These are phyloP conservation scores for Casuarina equisetifolia DNA, from an alignment of 306 rosid genomes.

Conservation along the genomic window DNA sequence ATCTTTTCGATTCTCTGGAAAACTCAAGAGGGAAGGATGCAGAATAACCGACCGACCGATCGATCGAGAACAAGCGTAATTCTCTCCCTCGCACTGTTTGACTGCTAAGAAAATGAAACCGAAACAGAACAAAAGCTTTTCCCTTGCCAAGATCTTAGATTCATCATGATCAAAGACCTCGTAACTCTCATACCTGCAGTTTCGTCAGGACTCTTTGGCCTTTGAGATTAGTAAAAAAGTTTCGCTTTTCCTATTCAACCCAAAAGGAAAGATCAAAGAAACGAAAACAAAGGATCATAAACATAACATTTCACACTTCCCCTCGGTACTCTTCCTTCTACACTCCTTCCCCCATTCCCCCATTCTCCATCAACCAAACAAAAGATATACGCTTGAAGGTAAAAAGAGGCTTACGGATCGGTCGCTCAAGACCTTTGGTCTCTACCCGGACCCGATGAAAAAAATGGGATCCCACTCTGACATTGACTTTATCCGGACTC, in stretches of 20 bases:
- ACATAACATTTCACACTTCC: neutral
- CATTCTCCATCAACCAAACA: neutral
- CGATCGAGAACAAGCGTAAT: too few relatives aligned
- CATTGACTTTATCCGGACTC: constrained; percentile 81
- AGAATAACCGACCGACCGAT: too few relatives aligned
- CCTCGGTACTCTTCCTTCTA: neutral
- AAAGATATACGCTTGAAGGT: neutral
- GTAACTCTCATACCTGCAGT: neutral
- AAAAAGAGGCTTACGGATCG: constrained; percentile 46
- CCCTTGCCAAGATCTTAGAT: neutral
- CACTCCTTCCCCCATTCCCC: constrained; percentile 5
- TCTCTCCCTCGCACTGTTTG: too few relatives aligned
- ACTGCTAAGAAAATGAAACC: neutral
- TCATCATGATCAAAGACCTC: neutral
- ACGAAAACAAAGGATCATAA: too few relatives aligned
- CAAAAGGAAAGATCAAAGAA: neutral
- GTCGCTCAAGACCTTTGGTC: too few relatives aligned
- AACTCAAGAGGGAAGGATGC: neutral
- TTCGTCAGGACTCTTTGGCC: neutral
- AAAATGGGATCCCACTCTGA: constrained; percentile 60
- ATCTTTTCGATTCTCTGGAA: neutral
- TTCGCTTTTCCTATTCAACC: neutral
- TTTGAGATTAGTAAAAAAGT: constrained; percentile 14
- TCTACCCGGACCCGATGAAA: too few relatives aligned
- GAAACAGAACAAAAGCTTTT: neutral